These are phyloP conservation scores for Achaetomium macrosporum DNA, from an alignment of 2,329 filamentous ascomycete species.

Conservation along the genomic window DNA sequence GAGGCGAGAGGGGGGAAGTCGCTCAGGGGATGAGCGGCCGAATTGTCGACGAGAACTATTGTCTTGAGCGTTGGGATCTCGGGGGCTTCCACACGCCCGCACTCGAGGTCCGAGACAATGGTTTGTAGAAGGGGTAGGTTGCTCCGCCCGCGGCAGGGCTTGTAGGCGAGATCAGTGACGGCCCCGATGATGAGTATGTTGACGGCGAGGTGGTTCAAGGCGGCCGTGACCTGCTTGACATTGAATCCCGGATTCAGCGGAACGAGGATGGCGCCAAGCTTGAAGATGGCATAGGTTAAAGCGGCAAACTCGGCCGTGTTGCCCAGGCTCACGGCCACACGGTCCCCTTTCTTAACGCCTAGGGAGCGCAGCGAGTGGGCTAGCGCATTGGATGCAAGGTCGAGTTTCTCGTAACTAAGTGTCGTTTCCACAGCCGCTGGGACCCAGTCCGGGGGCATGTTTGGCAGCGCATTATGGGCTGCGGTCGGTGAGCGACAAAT, in stretches of 20 bases:
- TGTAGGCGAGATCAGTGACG: slow-evolving; percentile 76
- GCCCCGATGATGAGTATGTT: slow-evolving; percentile 76
- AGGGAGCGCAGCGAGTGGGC: slow-evolving; percentile 63
- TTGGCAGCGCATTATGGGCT: slow-evolving; percentile 18
- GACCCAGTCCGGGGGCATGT: slow-evolving; percentile 40
- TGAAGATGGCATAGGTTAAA: slow-evolving; percentile 84
- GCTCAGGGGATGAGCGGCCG: slow-evolving; percentile 40
- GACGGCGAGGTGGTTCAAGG: slow-evolving; percentile 67
- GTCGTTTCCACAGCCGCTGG: slow-evolving; percentile 54
- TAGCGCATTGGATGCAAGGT: slow-evolving; percentile 68
- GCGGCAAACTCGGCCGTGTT: slow-evolving; percentile 80
- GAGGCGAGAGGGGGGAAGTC: slow-evolving; percentile 38
- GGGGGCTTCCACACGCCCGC: slow-evolving; percentile 34
- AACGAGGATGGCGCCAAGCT: slow-evolving; percentile 90
- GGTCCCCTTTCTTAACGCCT: slow-evolving; percentile 74
- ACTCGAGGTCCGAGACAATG: slow-evolving; percentile 39
- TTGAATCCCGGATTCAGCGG: slow-evolving; percentile 91
- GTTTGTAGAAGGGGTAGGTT: slow-evolving; percentile 44
- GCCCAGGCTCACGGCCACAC: slow-evolving; percentile 80
- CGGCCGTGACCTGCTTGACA: slow-evolving; percentile 67
- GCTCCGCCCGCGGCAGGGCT: slow-evolving; percentile 47
- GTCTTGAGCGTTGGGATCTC: slow-evolving; percentile 62
- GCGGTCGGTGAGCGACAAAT: slow-evolving; percentile 43
- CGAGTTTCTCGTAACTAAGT: slow-evolving; percentile 70
- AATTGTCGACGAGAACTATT: slow-evolving; percentile 77